These are phyloP conservation scores for Bruguiera gymnorhiza DNA, from an alignment of 345 rosid species.

Conservation along the genomic window DNA sequence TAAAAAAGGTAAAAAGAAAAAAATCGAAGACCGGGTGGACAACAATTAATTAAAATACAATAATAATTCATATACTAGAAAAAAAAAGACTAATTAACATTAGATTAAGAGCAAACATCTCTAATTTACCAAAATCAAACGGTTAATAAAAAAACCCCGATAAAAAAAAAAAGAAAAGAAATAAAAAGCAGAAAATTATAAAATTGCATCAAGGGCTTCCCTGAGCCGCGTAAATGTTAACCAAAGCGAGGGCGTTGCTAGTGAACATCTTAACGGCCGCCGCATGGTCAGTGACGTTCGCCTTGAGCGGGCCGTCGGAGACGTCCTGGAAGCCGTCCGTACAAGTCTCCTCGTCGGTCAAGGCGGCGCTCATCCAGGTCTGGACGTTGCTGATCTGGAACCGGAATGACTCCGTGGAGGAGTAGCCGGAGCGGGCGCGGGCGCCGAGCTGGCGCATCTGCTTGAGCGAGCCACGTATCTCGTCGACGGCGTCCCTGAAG, in stretches of 20 bases:
- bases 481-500: constrained; percentile 80
- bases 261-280: constrained; percentile 57
- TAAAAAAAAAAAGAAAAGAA: no score
- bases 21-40: no score
- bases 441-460: constrained; percentile 59
- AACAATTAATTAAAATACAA: no score
- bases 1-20: no score
- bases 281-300: constrained; percentile 40
- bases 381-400: constrained; percentile 76
- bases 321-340: constrained; percentile 73
- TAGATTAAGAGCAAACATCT: no score
- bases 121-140: no score
- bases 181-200: no score
- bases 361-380: constrained; percentile 95
- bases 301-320: constrained; percentile 20
- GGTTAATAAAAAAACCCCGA: no score
- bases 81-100: no score
- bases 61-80: no score
- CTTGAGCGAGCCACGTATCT: constrained; percentile 65
- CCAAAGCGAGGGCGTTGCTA: constrained; percentile 77
- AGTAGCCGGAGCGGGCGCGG: constrained; percentile 22
- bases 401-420: constrained; percentile 39
- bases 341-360: constrained; percentile 95
- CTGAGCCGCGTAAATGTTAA: constrained; percentile 56
- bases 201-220: constrained; percentile 26